A percentile compares a stretch with the other conserved stretches of the same genome.
phyloP scores from a whole-genome alignment of 2,329 filamentous ascomycete genomes.

The Neofusicoccum laricinum region DNA sequence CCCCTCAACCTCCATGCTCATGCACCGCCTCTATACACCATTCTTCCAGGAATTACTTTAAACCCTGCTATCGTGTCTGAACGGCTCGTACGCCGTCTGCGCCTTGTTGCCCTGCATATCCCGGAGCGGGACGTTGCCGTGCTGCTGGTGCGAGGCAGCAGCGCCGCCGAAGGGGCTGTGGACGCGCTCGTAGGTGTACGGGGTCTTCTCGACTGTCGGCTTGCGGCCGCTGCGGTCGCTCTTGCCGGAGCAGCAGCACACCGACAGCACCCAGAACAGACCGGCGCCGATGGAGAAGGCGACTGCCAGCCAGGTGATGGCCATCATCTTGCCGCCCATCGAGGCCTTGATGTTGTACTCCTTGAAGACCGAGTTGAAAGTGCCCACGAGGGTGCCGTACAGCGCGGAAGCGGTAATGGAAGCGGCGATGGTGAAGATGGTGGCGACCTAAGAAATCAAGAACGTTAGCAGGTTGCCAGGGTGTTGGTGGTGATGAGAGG shows the following conservation, averaged over 20 bases:
- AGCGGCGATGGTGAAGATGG: conserved; percentile 60
- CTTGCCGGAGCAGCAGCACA: conserved; percentile 84
- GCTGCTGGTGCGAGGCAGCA: neutral
- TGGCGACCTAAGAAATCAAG: conserved; percentile 40
- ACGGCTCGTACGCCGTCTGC: conserved; percentile 18
- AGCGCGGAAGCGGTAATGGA: conserved; percentile 73
- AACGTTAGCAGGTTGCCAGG: neutral
- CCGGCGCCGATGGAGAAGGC: conserved; percentile 72
- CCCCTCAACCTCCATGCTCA: too few species aligned
- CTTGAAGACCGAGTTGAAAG: conserved; percentile 64
- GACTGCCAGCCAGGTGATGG: conserved; percentile 73
- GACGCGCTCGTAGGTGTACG: conserved; percentile 60
- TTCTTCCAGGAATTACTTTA: neutral
- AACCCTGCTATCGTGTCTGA: conserved; percentile 6
- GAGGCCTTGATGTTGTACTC: conserved; percentile 67
- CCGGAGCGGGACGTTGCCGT: conserved; percentile 4
- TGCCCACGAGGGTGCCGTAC: conserved; percentile 66
- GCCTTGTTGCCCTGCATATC: conserved; percentile 15
- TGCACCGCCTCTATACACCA: neutral
- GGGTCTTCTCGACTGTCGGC: conserved; percentile 57
- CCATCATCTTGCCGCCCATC: conserved; percentile 69
- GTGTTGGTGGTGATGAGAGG: conserved; percentile 9
- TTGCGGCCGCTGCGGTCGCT: conserved; percentile 37
- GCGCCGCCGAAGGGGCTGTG: conserved; percentile 39
- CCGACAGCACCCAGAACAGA: conserved; percentile 87